Evolutionary conservation across 2,329 filamentous ascomycete genomes (phyloP).

Genomic region (Cladosporium cucumerinum): DNA sequence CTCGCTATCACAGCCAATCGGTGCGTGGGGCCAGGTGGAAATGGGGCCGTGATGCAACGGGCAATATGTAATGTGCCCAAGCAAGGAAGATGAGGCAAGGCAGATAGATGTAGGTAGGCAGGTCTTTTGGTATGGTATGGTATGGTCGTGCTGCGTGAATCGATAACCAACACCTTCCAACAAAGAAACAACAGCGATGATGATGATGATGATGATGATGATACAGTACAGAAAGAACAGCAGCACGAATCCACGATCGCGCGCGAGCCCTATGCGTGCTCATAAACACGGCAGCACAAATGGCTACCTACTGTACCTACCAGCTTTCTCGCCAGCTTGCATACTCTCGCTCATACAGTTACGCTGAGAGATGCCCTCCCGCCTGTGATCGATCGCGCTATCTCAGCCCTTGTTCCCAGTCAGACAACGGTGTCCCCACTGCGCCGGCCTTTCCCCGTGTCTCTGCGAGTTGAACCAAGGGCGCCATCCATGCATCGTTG

Average conservation of each 20-base stretch:
- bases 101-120: not conserved
- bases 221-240: not conserved
- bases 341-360: not conserved
- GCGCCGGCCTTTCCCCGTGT: conserved; percentile 6
- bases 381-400: conserved; percentile 11
- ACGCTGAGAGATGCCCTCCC: not conserved
- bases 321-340: not conserved
- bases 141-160: not conserved
- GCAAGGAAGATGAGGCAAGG: conserved; percentile 1
- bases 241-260: not conserved
- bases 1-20: conserved; percentile 5
- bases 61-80: not conserved
- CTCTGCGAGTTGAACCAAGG: not conserved
- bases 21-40: not conserved
- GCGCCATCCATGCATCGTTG: not conserved
- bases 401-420: conserved; percentile 2
- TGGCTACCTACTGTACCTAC: not conserved
- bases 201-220: not conserved
- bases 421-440: conserved; percentile 3
- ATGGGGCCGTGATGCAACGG: conserved; percentile 8
- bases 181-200: not conserved
- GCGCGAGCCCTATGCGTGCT: conserved; percentile 1
- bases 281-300: not conserved
- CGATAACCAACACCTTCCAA: not conserved
- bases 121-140: not conserved